Evolutionary conservation across 2,329 filamentous ascomycete species (phyloP).

Genomic region (Phialocephala sp.): DNA sequence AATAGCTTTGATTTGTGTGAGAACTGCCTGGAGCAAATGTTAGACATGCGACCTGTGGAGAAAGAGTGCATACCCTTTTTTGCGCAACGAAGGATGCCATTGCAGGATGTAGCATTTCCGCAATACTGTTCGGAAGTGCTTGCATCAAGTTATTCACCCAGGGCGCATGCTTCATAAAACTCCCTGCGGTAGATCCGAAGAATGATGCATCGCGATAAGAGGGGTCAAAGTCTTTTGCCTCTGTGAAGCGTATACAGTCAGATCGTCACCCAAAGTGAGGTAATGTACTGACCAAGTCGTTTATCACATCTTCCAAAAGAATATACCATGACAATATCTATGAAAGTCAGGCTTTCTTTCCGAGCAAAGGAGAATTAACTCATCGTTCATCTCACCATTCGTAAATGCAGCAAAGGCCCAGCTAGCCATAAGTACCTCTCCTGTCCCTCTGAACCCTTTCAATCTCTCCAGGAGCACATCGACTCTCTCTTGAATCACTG

Average conservation of each 20-base stretch:
- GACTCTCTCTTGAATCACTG: slow-evolving; percentile 31
- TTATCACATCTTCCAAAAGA: slow-evolving; percentile 33
- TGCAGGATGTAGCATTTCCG: slow-evolving; percentile 15
- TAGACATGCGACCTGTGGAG: not conserved
- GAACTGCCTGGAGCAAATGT: slow-evolving; percentile 45
- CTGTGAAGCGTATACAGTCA: slow-evolving; percentile 7
- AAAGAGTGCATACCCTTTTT: slow-evolving; percentile 17
- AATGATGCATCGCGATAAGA: slow-evolving; percentile 31
- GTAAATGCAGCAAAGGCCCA: slow-evolving; percentile 24
- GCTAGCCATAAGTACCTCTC: slow-evolving; percentile 15
- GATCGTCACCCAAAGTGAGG: not conserved
- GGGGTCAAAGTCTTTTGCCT: slow-evolving; percentile 30
- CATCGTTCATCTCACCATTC: slow-evolving; percentile 17
- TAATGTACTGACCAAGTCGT: slow-evolving; percentile 18
- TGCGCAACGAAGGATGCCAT: slow-evolving; percentile 24
- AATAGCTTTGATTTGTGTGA: slow-evolving; percentile 36
- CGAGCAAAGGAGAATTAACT: not conserved
- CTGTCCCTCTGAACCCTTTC: slow-evolving; percentile 14
- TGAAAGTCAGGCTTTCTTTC: not conserved
- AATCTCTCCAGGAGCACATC: slow-evolving; percentile 21
- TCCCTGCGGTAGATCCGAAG: slow-evolving; percentile 23
- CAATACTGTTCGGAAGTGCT: slow-evolving; percentile 26
- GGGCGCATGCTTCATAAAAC: slow-evolving; percentile 26
- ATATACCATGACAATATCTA: slow-evolving; percentile 40
- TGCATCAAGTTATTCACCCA: slow-evolving; percentile 29